These are phyloP conservation scores for Tulasnella sp. DNA, from an alignment of 768 basidiomycete genomes.

Conservation along the genomic window DNA sequence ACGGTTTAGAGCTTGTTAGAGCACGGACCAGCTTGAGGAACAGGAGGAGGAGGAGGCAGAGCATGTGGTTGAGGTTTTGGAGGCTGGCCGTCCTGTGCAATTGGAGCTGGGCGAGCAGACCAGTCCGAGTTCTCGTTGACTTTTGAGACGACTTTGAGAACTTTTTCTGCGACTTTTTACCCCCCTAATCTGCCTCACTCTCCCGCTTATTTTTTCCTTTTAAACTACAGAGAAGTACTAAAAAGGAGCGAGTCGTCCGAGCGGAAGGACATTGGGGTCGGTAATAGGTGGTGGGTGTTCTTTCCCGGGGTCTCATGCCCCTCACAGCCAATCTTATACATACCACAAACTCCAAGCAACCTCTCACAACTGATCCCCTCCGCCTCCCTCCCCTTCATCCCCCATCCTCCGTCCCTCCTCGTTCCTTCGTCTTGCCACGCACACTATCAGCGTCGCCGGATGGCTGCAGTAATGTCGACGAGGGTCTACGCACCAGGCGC, in stretches of 20 bases:
- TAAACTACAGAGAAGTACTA: not conserved
- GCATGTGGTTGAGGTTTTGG: not conserved
- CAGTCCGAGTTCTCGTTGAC: not conserved
- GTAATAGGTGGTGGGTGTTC: not conserved
- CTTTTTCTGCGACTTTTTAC: not conserved
- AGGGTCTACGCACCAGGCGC: not conserved
- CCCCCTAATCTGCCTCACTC: not conserved
- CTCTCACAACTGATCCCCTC: not conserved
- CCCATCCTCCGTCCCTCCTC: not conserved
- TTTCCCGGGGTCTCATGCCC: not conserved
- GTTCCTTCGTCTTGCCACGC: not conserved
- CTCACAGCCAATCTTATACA: not conserved
- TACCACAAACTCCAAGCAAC: not conserved
- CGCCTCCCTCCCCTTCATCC: not conserved
- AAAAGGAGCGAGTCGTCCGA: not conserved
- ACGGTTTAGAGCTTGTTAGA: not conserved
- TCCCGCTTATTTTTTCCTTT: not conserved
- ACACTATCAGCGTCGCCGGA: not conserved
- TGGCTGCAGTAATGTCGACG: constrained; percentile 1
- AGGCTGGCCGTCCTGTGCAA: not conserved
- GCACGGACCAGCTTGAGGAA: not conserved
- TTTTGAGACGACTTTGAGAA: not conserved
- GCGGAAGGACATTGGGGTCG: not conserved
- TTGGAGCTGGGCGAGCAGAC: not conserved
- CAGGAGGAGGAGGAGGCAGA: not conserved